Evolutionary conservation across 495 filamentous ascomycete genomes (phyloP).

Genomic region (Thermothielavioides terrestris): DNA sequence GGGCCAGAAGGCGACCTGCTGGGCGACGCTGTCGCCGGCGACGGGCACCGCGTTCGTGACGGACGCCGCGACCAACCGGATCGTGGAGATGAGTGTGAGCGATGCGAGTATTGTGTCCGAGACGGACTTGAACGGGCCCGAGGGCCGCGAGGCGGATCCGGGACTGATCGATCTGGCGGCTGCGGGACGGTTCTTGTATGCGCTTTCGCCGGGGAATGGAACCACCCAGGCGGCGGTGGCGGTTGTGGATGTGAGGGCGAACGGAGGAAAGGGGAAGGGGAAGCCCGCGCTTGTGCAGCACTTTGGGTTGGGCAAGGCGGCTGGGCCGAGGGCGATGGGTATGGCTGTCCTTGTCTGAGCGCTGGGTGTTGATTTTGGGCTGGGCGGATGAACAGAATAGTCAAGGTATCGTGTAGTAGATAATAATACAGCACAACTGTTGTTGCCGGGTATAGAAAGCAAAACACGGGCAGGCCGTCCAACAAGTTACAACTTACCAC

Average conservation of each 20-base stretch:
- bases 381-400: no score
- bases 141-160: no score
- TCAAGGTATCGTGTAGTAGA: no score
- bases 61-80: slow-evolving; percentile 40
- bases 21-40: slow-evolving; percentile 35
- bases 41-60: slow-evolving; percentile 46
- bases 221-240: slow-evolving; percentile 35
- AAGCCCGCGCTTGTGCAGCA: slow-evolving; percentile 33
- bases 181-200: slow-evolving; percentile 46
- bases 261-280: no score
- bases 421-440: no score
- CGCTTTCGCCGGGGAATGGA: slow-evolving; percentile 45
- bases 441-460: no score
- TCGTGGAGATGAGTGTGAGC: slow-evolving; percentile 44
- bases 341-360: background rate
- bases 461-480: no score
- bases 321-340: background rate
- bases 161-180: slow-evolving; percentile 49
- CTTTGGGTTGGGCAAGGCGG: slow-evolving; percentile 23
- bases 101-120: slow-evolving; percentile 34
- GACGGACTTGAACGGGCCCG: slow-evolving; percentile 39
- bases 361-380: no score
- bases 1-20: slow-evolving; percentile 49
- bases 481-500: no score
- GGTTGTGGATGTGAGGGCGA: slow-evolving; percentile 49